Base-by-base conservation (phyloP, 2,329 filamentous ascomycete genomes). In the Akanthomyces lecanii region DNA sequence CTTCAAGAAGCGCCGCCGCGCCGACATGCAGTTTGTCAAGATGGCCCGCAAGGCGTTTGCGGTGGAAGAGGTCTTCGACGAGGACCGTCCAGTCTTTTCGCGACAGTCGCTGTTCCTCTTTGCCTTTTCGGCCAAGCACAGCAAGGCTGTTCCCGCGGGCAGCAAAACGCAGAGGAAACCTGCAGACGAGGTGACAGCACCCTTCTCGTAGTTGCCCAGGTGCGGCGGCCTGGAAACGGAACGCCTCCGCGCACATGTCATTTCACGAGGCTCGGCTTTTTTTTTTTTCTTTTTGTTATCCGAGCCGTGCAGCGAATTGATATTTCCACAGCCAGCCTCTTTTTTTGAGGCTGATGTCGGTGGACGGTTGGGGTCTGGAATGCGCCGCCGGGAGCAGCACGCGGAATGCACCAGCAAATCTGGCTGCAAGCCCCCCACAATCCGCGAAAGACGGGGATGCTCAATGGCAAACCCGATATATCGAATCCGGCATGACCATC, bases 1-100 rank as follows among this genome's bases (percentile, higher is more conserved):
- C 79, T 97, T 96, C 82, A 98, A 97, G 81, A 94, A 92, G 78
- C 83, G 95, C 68, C 86, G 95, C 71, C 84, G 91, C 65, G 95
- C 89, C 48, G 89, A 92, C 72, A 81, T 88, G 78, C 85, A 89
- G 64, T 92, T 92, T 71, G 81, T 92, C 72, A 90, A 89, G 74
- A 83, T 83, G 72, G 87, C 88, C 18, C 86, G 80, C 71, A 91
- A 89, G 76, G 75, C 79, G 42, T 92, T 92, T 70, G 69, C 77
- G 16, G 82, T 91, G 21, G 80, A 81, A 42, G 86, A 89, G 69
- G 73, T 90, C 44, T 76, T 78, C 51, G 88, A 90, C 69, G 82
- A 87, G 64, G 85, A 88, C 66, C 77, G 81, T 33, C 77, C 81
- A 1, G 74, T 80, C 3, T 88, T 87, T 70, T 81, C 80, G 66